Percentiles rank a stretch among this genome's conserved stretches.
phyloP scores from a whole-genome alignment of 176 grass and related monocot species.

The Themeda triandra region DNA sequence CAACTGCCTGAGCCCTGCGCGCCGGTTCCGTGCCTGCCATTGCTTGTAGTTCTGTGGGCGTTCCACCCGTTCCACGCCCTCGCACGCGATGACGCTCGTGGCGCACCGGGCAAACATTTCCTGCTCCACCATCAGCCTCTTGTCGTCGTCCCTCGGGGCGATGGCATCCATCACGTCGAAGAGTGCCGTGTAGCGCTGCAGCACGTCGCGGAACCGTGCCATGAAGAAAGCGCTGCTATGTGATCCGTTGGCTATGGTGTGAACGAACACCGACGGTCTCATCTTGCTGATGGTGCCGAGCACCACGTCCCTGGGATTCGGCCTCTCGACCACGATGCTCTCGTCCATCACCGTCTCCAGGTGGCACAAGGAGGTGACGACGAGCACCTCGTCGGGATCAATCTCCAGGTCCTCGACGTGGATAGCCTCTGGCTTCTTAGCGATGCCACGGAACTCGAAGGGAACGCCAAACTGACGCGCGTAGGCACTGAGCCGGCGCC shows the following conservation, averaged over 20 bases:
- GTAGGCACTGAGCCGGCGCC: constrained; percentile 19
- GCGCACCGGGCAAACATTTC: not conserved
- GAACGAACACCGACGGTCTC: constrained; percentile 28
- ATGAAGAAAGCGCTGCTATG: constrained; percentile 28
- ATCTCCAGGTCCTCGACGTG: constrained; percentile 21
- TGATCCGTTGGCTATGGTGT: constrained; percentile 9
- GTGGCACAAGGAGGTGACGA: constrained; percentile 3
- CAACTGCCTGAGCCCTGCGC: constrained; percentile 36
- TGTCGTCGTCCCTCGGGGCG: not conserved
- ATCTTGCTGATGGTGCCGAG: constrained; percentile 30
- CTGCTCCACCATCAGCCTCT: constrained; percentile 30
- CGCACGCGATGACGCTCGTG: constrained; percentile 43
- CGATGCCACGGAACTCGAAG: constrained; percentile 26
- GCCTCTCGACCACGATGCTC: not conserved
- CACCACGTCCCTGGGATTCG: constrained; percentile 36
- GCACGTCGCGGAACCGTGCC: constrained; percentile 38
- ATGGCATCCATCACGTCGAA: constrained; percentile 52
- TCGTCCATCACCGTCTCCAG: constrained; percentile 38
- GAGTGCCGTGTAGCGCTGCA: constrained; percentile 16
- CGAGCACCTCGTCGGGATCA: constrained; percentile 33
- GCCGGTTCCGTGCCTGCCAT: constrained; percentile 13
- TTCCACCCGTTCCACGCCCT: constrained; percentile 35
- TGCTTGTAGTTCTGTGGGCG: constrained; percentile 40
- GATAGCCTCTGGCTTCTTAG: constrained; percentile 1
- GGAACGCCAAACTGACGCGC: constrained; percentile 29